These are phyloP conservation scores for Ogataea nonfermentans DNA, from an alignment of 805 yeast species.

Conservation along the genomic window DNA sequence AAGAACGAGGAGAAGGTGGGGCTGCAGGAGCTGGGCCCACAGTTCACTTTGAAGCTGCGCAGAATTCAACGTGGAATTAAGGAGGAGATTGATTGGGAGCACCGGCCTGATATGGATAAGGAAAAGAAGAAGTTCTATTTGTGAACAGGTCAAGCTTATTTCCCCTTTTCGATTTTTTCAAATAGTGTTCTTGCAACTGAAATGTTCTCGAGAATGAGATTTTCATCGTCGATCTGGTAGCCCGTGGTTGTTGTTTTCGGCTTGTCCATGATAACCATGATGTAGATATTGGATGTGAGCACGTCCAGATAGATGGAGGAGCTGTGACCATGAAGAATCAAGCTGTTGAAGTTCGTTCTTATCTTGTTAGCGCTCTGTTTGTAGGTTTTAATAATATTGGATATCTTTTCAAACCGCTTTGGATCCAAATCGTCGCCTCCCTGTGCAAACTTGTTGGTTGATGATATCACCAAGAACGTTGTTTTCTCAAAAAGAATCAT, in stretches of 20 bases:
- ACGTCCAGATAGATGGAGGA: constrained; percentile 37
- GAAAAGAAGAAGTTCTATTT: constrained; percentile 91
- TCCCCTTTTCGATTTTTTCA: constrained; percentile 31
- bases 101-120: constrained; percentile 92
- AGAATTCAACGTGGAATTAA: constrained; percentile 88
- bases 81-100: constrained; percentile 96
- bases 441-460: constrained; percentile 38
- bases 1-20: constrained; percentile 91
- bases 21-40: constrained; percentile 94
- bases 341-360: constrained; percentile 76
- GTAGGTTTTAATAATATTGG: constrained; percentile 90
- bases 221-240: constrained; percentile 33
- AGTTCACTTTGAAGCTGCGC: constrained; percentile 84
- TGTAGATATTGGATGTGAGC: constrained; percentile 36
- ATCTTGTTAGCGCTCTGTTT: constrained; percentile 88
- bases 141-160: constrained; percentile 31
- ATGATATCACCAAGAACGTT: constrained; percentile 79
- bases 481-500: constrained; percentile 90
- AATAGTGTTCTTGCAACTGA: constrained; percentile 35
- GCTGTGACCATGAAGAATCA: constrained; percentile 59
- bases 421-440: constrained; percentile 60
- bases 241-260: constrained; percentile 17
- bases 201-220: constrained; percentile 34
- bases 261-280: constrained; percentile 38
- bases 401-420: constrained; percentile 88